phyloP scores from a whole-genome alignment of 2,329 filamentous ascomycete species.

The Xylariaceae sp. region DNA sequence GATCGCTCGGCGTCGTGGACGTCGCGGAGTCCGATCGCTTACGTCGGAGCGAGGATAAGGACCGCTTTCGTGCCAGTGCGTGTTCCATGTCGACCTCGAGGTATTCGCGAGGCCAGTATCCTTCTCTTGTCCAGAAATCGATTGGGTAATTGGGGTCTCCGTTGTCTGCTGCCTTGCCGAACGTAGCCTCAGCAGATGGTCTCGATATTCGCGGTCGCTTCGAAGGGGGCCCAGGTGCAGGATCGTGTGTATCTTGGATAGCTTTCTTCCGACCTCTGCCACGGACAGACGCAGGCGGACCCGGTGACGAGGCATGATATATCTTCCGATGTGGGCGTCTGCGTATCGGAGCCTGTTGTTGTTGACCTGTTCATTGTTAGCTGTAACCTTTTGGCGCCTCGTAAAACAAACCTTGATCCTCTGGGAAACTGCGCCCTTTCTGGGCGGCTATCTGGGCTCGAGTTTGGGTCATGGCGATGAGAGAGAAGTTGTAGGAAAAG shows the following conservation, averaged over 20 bases:
- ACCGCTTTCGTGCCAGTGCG: conserved; percentile 43
- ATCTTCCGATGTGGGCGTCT: conserved; percentile 16
- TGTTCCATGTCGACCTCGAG: conserved; percentile 37
- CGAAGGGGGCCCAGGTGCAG: background rate
- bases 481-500: conserved; percentile 7
- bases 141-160: conserved; percentile 20
- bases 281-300: conserved; percentile 4
- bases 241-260: conserved; percentile 11
- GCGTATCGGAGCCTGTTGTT: conserved; percentile 5
- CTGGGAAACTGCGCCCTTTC: conserved; percentile 7
- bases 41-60: conserved; percentile 29
- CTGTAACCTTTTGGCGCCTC: conserved; percentile 1
- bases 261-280: conserved; percentile 7
- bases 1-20: conserved; percentile 46
- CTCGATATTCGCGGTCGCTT: background rate
- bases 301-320: background rate
- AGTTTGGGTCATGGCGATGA: conserved; percentile 12
- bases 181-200: background rate
- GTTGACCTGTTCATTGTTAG: conserved; percentile 18
- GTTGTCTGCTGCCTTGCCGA: conserved; percentile 8
- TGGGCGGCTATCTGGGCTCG: conserved; percentile 17
- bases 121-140: conserved; percentile 30
- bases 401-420: conserved; percentile 19
- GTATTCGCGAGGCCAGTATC: conserved; percentile 25
- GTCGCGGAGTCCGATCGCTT: conserved; percentile 39